Percentiles rank a stretch among this genome's conserved stretches.
These are phyloP conservation scores for Amphichorda felina DNA, from an alignment of 2,329 filamentous ascomycete genomes.

Conservation along the genomic window DNA sequence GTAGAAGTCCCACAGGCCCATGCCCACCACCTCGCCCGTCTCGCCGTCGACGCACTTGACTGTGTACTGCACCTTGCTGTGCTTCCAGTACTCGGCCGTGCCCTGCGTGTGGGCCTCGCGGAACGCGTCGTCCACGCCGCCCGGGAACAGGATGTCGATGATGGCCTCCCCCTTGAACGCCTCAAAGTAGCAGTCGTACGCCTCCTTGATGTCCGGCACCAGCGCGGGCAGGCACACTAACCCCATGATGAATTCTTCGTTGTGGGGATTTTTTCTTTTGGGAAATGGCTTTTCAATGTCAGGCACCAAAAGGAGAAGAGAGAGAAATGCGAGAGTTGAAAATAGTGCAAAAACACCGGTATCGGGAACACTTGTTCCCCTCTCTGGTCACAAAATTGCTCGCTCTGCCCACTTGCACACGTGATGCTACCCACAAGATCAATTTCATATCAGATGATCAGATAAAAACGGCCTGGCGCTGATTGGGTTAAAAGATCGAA, in stretches of 20 bases:
- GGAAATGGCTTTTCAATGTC: no score
- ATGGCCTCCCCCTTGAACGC: slow-evolving; percentile 29
- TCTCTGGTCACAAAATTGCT: no score
- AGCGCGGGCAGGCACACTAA: slow-evolving; percentile 31
- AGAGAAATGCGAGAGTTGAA: no score
- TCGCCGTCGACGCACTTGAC: slow-evolving; percentile 32
- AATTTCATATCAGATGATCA: no score
- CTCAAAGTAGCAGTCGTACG: slow-evolving; percentile 34
- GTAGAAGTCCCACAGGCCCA: slow-evolving; percentile 32
- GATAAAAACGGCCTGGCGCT: no score
- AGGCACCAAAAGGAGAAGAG: no score
- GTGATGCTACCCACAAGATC: no score
- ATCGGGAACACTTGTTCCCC: no score
- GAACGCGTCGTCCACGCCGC: slow-evolving; percentile 20
- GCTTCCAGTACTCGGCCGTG: slow-evolving; percentile 26
- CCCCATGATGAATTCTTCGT: slow-evolving; percentile 21
- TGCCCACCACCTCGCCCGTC: slow-evolving; percentile 30
- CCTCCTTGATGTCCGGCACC: slow-evolving; percentile 29
- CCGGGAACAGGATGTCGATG: slow-evolving; percentile 28
- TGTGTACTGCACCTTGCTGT: slow-evolving; percentile 28
- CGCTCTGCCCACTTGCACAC: no score
- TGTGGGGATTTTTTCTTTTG: no score
- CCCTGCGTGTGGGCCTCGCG: slow-evolving; percentile 28
- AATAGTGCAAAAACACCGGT: no score
- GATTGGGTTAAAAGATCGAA: no score